Percentiles rank a stretch among this genome's conserved stretches.
These are phyloP conservation scores for Capsicum baccatum DNA, from an alignment of 257 asterid species.

Conservation along the genomic window DNA sequence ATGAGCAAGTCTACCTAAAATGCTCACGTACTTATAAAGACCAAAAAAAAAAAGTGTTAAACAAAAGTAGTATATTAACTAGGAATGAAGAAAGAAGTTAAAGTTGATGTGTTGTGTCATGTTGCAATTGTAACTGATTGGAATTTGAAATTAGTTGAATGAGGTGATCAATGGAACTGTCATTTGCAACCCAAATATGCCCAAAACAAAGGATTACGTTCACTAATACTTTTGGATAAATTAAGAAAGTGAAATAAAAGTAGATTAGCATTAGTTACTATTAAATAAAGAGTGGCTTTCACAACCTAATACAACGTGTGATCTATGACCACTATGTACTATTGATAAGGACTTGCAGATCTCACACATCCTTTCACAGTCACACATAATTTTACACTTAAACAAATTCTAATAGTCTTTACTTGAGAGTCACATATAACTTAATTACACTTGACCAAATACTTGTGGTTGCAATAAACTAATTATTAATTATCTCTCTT, in stretches of 20 bases:
- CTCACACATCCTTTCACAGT: conserved; percentile 27
- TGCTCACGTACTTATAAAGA: background rate
- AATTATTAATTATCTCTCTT: too few species aligned
- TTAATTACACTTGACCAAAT: background rate
- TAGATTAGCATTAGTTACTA: conserved; percentile 27
- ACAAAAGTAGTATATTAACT: conserved; percentile 3
- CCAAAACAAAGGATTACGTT: background rate
- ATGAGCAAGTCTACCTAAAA: conserved; percentile 1
- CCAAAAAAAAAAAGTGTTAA: background rate
- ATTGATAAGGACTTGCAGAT: conserved; percentile 34
- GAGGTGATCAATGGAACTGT: conserved; percentile 6
- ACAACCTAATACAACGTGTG: background rate
- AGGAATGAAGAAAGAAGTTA: background rate
- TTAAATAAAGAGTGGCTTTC: background rate
- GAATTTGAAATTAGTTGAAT: conserved; percentile 19
- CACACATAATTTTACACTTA: conserved; percentile 9
- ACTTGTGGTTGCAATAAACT: too few species aligned
- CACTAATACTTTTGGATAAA: conserved; percentile 7
- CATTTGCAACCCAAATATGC: background rate
- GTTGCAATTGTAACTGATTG: conserved; percentile 13
- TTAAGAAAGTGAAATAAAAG: conserved; percentile 11
- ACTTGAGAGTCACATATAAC: conserved; percentile 6
- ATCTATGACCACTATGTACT: conserved; percentile 32
- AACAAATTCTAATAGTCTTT: background rate
- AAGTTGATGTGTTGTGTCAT: background rate